Conservation (phyloP, 805 yeast species). For the Tetrapisispora taiwanensis region DNA sequence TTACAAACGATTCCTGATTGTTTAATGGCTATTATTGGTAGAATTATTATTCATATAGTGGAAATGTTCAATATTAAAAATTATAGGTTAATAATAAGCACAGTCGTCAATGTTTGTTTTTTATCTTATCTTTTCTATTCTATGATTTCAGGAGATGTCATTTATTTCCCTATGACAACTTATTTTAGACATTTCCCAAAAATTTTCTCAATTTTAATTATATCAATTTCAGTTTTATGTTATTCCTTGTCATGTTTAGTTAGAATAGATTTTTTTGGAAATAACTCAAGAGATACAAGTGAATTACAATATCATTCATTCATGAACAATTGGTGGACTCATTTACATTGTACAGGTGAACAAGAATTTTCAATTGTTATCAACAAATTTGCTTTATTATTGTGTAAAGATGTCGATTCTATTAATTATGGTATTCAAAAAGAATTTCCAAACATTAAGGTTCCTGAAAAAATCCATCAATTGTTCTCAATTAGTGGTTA, state of each 20-base stretch:
- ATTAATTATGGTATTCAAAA: conserved; percentile 19
- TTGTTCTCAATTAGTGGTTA: conserved; percentile 16
- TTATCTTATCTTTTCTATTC: conserved; percentile 36
- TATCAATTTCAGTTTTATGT: conserved; percentile 42
- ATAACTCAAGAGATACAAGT: conserved; percentile 5
- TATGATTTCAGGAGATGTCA: conserved; percentile 36
- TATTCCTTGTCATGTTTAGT: conserved; percentile 50
- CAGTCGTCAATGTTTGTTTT: conserved; percentile 46
- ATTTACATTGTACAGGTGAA: conserved; percentile 23
- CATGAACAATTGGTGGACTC: conserved; percentile 30
- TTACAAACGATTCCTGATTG: conserved; percentile 21
- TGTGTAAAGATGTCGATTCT: conserved; percentile 18
- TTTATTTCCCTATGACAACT: conserved; percentile 46
- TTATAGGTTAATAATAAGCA: conserved; percentile 54
- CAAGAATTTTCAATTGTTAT: conserved; percentile 20
- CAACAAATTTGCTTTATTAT: conserved; percentile 14
- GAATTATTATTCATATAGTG: conserved; percentile 51
- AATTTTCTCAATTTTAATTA: conserved; percentile 37
- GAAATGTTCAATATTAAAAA: conserved; percentile 44
- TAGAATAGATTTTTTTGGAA: conserved; percentile 31
- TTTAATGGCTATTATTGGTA: conserved; percentile 48
- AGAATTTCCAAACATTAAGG: conserved; percentile 16
- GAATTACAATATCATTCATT: conserved; percentile 25
- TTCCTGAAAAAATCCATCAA: conserved; percentile 14
- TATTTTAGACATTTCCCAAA: conserved; percentile 60